Conservation (phyloP, 2,329 filamentous ascomycete genomes). For the Pestalotiopsis sp. region DNA sequence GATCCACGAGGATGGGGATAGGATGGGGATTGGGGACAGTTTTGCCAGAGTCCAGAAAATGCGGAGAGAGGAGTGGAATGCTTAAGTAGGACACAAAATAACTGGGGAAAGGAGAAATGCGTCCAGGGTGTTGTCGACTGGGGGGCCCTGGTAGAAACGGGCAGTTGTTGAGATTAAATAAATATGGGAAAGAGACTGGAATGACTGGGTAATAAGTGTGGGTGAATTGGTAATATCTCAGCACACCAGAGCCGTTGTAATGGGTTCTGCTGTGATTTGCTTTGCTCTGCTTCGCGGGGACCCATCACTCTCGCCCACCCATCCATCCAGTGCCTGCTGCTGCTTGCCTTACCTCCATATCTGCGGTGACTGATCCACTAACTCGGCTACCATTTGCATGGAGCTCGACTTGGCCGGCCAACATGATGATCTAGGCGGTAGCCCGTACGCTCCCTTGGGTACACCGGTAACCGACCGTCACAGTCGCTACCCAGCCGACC, state of each 20-base stretch:
- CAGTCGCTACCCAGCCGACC: not conserved
- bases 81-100: conserved; percentile 9
- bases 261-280: too few species aligned
- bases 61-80: conserved; percentile 7
- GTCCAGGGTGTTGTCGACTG: not conserved
- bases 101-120: conserved; percentile 2
- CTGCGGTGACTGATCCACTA: too few species aligned
- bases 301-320: too few species aligned
- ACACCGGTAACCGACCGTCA: not conserved
- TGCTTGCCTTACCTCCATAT: too few species aligned
- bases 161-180: conserved; percentile 5
- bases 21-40: not conserved
- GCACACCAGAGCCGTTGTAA: not conserved
- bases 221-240: not conserved
- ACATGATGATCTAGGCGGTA: too few species aligned
- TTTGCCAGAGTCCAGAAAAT: not conserved
- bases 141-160: conserved; percentile 3
- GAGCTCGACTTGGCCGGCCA: too few species aligned
- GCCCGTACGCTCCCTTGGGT: not conserved
- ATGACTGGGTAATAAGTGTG: not conserved
- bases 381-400: too few species aligned
- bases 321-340: too few species aligned
- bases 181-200: conserved; percentile 7
- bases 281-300: too few species aligned
- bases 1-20: conserved; percentile 5